Base-by-base conservation (phyloP, 257 asterid genomes). In the Misopates orontium region DNA sequence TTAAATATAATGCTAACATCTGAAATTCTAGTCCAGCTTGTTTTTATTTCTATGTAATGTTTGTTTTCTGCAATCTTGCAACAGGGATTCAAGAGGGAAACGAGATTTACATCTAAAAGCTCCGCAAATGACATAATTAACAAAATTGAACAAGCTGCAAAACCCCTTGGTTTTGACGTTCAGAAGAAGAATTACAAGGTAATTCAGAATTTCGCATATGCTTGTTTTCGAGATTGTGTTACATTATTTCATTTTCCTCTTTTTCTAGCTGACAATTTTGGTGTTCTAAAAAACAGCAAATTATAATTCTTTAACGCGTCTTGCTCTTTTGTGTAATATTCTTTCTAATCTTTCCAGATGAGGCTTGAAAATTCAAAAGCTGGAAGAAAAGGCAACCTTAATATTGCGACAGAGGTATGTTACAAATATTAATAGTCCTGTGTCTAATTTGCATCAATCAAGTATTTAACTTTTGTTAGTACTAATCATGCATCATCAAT, bases 321-420 rank as follows among this genome's bases (percentile, higher is more conserved):
- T 55, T 31, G 2, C 59, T 23, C 41, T 28, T 16, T 55, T 55
- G 25, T 40, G 36, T 59, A 6, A 36, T 39, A 28, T 55, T 18
- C 40, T 21, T 55, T 45, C n/a, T 36, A 15, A 25, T 10, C 18
- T 39, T 56, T 28, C 70, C 82, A 94, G 99, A 83, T 94, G 99
- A 82, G 95, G 82, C 96, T 94, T n/a, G 86, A 90, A 77, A 90
- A 90, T 73, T 47, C 75, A 11, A 90, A 90, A 82, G 96, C 99
- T 25, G 97, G 99, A 80, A 82, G 97, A 76, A 94, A 94, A 76
- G 99, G 99, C 67, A 94, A 94, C 82, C 96, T 94, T 59, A 88
- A 88, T 42, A 81, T 94, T 47, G 89, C 97, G 58, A 88, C 97
- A 0, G 88, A 94, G 97, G 99, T 93, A 82, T 28, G 55, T 23